These are phyloP conservation scores for Osmanthus fragrans DNA, from an alignment of 257 asterid genomes.

Conservation along the genomic window DNA sequence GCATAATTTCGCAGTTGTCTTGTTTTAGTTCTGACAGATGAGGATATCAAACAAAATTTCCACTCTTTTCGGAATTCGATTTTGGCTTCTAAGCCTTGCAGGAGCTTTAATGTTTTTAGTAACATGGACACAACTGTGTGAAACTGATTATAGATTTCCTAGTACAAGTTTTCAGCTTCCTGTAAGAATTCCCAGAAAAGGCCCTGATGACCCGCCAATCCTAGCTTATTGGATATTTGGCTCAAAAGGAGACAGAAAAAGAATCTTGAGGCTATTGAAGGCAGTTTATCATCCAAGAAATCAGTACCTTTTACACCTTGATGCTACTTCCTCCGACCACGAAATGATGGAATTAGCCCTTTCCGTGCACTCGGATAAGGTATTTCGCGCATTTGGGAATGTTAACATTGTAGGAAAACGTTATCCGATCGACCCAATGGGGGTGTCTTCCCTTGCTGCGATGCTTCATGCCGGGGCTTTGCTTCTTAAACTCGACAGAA, in stretches of 20 bases:
- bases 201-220: constrained; percentile 42
- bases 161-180: constrained; percentile 9
- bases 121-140: constrained; percentile 14
- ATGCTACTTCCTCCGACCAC: constrained; percentile 26
- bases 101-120: constrained; percentile 26
- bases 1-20: no score
- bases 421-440: constrained; percentile 42
- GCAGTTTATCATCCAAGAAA: constrained; percentile 61
- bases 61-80: constrained; percentile 19
- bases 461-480: constrained; percentile 61
- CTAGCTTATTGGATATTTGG: constrained; percentile 64
- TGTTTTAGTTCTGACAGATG: neutral
- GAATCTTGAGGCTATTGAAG: constrained; percentile 49
- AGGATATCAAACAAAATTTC: neutral
- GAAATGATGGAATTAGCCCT: constrained; percentile 35
- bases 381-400: constrained; percentile 49
- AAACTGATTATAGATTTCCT: neutral
- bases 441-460: constrained; percentile 58
- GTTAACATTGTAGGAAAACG: constrained; percentile 48
- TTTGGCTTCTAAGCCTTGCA: constrained; percentile 32
- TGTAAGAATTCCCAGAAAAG: constrained; percentile 31
- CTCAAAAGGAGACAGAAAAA: constrained; percentile 37
- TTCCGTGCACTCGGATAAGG: constrained; percentile 21
- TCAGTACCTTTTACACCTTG: constrained; percentile 54
- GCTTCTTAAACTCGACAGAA: constrained; percentile 37